Conservation (phyloP, 1,139 yeast genomes). For the Protomyces inundatus region DNA sequence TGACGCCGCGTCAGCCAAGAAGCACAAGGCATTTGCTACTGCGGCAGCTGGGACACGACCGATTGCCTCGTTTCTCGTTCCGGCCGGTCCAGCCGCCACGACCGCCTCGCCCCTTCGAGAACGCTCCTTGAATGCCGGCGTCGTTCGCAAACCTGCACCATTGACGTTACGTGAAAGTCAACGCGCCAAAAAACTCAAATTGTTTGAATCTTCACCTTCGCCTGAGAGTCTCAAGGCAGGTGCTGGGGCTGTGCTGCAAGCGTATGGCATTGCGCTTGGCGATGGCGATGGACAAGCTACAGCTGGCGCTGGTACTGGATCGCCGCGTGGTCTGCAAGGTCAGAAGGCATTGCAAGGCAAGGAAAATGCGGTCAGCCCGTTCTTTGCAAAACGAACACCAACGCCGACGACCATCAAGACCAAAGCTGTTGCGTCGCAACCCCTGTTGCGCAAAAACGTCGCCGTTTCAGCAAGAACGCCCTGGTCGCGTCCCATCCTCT, state of each 20-base stretch:
- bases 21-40: not conserved
- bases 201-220: constrained; percentile 23
- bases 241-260: not conserved
- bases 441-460: not conserved
- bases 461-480: not conserved
- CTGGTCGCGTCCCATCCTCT: not conserved
- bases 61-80: not conserved
- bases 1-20: not conserved
- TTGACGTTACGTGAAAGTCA: not conserved
- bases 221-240: not conserved
- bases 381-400: not conserved
- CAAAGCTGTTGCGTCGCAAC: no score
- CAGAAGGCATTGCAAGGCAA: not conserved
- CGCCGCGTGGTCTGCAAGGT: not conserved
- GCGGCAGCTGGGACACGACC: not conserved
- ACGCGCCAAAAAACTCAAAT: constrained; percentile 21
- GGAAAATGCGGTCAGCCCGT: constrained; percentile 11
- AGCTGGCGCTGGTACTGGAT: no score
- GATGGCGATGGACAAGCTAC: not conserved
- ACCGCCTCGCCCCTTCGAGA: not conserved
- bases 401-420: not conserved
- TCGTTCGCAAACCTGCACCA: not conserved
- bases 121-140: not conserved
- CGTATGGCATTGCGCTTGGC: not conserved
- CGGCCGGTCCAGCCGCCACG: not conserved